Evolutionary conservation across 441 rosid species (phyloP), one percentile per base, ranked within the genome.

Genomic region (Hypseocharis bilobata): DNA sequence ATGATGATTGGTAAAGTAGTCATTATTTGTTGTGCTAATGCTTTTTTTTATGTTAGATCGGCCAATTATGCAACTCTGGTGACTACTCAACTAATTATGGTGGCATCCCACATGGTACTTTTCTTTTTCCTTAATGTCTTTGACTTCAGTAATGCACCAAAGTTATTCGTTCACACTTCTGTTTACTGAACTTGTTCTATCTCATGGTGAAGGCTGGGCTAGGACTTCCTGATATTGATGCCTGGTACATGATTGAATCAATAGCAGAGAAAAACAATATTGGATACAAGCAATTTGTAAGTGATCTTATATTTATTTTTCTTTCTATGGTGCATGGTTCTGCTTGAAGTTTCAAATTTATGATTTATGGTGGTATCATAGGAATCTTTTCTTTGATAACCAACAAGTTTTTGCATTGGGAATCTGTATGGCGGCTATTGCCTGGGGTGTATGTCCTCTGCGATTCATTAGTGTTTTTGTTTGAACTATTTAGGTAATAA

Each of bases 161-260:
- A 47, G 13, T 64, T 34, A 44, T 27, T 65, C 36, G 17, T 70
- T 63, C 64, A 44, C 8, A 60, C 52, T 65, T 38, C 60, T 69
- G 32, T 59, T 26, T 64, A 52, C 63, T 51, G 17, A 65, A 60
- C 19, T 68, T 75, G 36, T 69, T 58, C 62, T 67, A 44, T 80
- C 67, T 70, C 52, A 66, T 82, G 67, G 44, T 74, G 72, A 64
- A 91, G 97, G 96, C 92, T 80, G 97, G 96, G 55, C 76, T 94
- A 80, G 99, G 99, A 78, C 91, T 94, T 75, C 76, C 86, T 68
- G 99, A 94, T 82, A 80, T 78, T 66, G 98, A 94, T 77, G 87
- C 94, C 69, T 94, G 96, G 98, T 81, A 84, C 82, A 83, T 89
- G 87, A 80, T 94, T 59, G 99, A 94, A 80, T 85, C 89, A 61